phyloP scores from a whole-genome alignment of 2,329 filamentous ascomycete genomes.

The Cryphonectria carpinicola region DNA sequence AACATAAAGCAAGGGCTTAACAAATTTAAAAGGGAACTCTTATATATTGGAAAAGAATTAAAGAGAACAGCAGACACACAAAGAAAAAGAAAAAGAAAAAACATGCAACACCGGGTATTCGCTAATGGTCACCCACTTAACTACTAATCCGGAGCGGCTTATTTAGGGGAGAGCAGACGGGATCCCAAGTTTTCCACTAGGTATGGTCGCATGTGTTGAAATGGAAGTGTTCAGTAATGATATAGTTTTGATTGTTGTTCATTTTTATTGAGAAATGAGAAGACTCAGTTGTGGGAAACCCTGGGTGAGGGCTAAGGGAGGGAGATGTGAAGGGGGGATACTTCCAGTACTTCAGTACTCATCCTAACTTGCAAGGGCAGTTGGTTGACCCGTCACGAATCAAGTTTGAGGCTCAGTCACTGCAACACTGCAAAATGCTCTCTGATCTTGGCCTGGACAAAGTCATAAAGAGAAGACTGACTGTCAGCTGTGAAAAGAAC shows the following conservation, averaged over 20 bases:
- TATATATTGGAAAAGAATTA: too few relatives aligned
- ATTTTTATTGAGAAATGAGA: not conserved
- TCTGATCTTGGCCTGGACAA: not conserved
- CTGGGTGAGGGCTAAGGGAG: too few relatives aligned
- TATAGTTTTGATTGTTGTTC: not conserved
- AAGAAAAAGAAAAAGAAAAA: not conserved
- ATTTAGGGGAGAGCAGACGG: not conserved
- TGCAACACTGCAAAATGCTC: not conserved
- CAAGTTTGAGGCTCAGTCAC: not conserved
- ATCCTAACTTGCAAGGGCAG: not conserved
- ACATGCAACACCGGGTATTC: slow-evolving; percentile 1
- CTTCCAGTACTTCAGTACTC: not conserved
- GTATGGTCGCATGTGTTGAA: not conserved
- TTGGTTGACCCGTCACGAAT: not conserved
- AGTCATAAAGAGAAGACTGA: not conserved
- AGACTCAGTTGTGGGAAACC: not conserved
- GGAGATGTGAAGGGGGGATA: not conserved
- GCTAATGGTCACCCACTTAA: not conserved
- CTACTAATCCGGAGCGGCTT: not conserved
- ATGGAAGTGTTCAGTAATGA: not conserved
- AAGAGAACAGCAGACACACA: too few relatives aligned
- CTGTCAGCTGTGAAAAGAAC: slow-evolving; percentile 1
- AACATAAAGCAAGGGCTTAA: too few relatives aligned
- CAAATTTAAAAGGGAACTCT: too few relatives aligned
- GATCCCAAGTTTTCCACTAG: not conserved